These are phyloP conservation scores for Cyberlindnera americana DNA, from an alignment of 805 yeast genomes.

Conservation along the genomic window DNA sequence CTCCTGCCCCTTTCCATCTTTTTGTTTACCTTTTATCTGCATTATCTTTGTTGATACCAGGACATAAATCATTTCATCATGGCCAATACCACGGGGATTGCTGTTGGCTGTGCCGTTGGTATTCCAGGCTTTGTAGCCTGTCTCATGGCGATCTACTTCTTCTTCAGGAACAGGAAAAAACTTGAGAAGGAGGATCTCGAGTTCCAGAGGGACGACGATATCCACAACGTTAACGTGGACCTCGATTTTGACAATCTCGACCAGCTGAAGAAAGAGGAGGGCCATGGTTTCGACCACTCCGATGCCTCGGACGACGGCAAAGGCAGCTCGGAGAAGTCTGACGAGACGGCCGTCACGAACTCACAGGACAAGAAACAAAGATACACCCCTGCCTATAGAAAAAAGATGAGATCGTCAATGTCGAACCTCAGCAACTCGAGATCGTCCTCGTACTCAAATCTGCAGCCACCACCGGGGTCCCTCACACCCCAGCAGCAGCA, in stretches of 20 bases:
- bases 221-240: conserved; percentile 36
- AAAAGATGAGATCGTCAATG: conserved; percentile 29
- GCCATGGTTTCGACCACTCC: conserved; percentile 5
- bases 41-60: no score
- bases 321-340: conserved; percentile 10
- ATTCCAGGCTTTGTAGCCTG: conserved; percentile 43
- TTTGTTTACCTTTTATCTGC: no score
- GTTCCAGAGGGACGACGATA: conserved; percentile 29
- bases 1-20: background rate
- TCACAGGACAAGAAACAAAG: conserved; percentile 14
- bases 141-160: conserved; percentile 32
- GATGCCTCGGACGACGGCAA: conserved; percentile 13
- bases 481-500: conserved; percentile 13
- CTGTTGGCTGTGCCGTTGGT: conserved; percentile 54
- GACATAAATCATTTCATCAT: no score
- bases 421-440: conserved; percentile 23
- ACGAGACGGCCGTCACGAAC: background rate
- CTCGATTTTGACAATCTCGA: conserved; percentile 30
- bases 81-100: conserved; percentile 28
- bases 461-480: conserved; percentile 4
- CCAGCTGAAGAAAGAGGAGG: conserved; percentile 16
- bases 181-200: conserved; percentile 36
- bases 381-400: conserved; percentile 38
- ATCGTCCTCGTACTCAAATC: conserved; percentile 22
- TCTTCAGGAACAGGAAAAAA: conserved; percentile 37